These are phyloP conservation scores for Salix exigua DNA, from an alignment of 345 rosid species.

Conservation along the genomic window DNA sequence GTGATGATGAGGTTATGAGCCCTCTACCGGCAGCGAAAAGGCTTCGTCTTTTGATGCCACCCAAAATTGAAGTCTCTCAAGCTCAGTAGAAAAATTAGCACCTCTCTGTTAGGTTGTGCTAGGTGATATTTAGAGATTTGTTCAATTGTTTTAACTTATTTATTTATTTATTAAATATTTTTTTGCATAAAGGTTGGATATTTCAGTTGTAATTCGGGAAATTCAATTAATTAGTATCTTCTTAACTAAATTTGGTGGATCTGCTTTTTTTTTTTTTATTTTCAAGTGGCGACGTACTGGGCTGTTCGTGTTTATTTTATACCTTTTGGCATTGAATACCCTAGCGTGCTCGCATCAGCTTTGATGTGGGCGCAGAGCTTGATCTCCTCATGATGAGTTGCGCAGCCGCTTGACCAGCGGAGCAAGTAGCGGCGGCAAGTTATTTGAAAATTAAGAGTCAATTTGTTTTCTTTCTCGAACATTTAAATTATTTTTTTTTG, in stretches of 20 bases:
- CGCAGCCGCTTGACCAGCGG: slow-evolving; percentile 9
- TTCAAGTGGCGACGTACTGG: not conserved
- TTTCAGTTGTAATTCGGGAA: not conserved
- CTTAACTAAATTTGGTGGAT: not conserved
- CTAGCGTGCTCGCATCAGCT: not conserved
- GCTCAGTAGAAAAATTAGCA: not conserved
- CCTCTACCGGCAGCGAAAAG: slow-evolving; percentile 24
- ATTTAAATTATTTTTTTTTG: too few species aligned
- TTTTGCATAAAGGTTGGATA: slow-evolving; percentile 10
- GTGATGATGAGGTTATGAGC: slow-evolving; percentile 35
- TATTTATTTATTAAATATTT: not conserved
- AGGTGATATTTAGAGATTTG: not conserved
- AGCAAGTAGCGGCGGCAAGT: not conserved
- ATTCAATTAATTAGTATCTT: slow-evolving; percentile 2
- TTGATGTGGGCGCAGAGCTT: not conserved
- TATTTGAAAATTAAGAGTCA: not conserved
- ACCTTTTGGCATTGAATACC: not conserved
- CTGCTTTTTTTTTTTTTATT: not conserved
- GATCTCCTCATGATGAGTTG: not conserved
- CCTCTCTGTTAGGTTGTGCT: not conserved
- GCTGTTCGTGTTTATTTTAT: not conserved
- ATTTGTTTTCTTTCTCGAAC: too few species aligned
- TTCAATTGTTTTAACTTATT: not conserved
- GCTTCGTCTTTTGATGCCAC: slow-evolving; percentile 9
- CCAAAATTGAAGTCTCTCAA: slow-evolving; percentile 4